A percentile compares a stretch with the other conserved stretches of the same genome.
These are phyloP conservation scores for Coniochaeta sp. DNA, from an alignment of 2,329 filamentous ascomycete species.

Conservation along the genomic window DNA sequence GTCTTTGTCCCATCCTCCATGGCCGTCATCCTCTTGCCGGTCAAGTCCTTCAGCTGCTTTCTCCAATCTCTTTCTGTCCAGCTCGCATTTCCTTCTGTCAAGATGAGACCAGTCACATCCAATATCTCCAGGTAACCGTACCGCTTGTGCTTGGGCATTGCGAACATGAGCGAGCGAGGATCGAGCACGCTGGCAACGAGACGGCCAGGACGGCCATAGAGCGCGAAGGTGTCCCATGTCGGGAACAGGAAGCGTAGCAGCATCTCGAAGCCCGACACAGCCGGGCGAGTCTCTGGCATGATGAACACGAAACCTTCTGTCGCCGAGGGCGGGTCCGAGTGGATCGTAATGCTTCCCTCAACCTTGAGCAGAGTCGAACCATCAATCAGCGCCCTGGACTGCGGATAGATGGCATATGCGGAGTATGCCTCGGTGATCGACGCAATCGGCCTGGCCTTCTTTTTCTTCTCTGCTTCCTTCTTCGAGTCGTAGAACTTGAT, in stretches of 20 bases:
- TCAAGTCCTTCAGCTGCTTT: slow-evolving; percentile 80
- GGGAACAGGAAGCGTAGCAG: slow-evolving; percentile 90
- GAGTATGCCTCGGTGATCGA: slow-evolving; percentile 87
- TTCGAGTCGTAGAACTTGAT: slow-evolving; percentile 92
- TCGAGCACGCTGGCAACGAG: slow-evolving; percentile 85
- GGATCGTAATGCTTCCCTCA: slow-evolving; percentile 83
- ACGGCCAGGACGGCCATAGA: slow-evolving; percentile 84
- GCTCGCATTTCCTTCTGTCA: slow-evolving; percentile 63
- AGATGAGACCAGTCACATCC: slow-evolving; percentile 76
- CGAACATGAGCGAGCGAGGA: slow-evolving; percentile 91
- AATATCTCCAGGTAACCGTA: slow-evolving; percentile 88
- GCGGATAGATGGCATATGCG: slow-evolving; percentile 92
- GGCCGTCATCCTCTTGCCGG: slow-evolving; percentile 67
- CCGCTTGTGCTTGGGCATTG: slow-evolving; percentile 80
- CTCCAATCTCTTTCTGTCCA: slow-evolving; percentile 92
- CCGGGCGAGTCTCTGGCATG: slow-evolving; percentile 92
- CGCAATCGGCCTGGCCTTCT: slow-evolving; percentile 84
- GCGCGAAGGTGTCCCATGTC: slow-evolving; percentile 82
- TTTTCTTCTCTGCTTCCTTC: slow-evolving; percentile 71
- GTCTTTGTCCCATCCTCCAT: slow-evolving; percentile 42
- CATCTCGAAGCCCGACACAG: slow-evolving; percentile 90
- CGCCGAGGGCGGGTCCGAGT: slow-evolving; percentile 67
- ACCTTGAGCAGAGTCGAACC: slow-evolving; percentile 91
- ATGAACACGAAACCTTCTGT: slow-evolving; percentile 95
- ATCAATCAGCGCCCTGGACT: slow-evolving; percentile 88